These are phyloP conservation scores for Candida silvicultrix DNA, from an alignment of 805 yeast genomes.

Conservation along the genomic window DNA sequence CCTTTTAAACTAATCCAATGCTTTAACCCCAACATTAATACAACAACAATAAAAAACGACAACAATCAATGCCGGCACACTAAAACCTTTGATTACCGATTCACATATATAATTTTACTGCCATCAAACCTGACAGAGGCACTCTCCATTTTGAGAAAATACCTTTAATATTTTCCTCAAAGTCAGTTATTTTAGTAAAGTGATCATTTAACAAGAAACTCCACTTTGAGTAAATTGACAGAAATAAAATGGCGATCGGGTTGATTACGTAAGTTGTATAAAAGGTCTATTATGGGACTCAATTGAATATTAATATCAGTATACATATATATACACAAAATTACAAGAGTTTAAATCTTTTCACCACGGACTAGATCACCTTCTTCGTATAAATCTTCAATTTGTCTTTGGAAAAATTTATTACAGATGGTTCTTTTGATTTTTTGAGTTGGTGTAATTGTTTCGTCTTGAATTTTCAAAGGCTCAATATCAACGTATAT, in stretches of 20 bases:
- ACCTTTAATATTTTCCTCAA: not conserved
- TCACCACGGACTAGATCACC: constrained; percentile 18
- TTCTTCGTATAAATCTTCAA: constrained; percentile 35
- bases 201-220: not conserved
- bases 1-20: too few relatives aligned
- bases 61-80: not conserved
- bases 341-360: not conserved
- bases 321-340: too few relatives aligned
- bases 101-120: too few relatives aligned
- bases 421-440: constrained; percentile 36
- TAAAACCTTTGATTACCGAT: not conserved
- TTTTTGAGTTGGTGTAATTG: constrained; percentile 50
- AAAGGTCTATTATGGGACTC: too few relatives aligned
- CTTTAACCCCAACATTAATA: not conserved
- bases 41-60: not conserved
- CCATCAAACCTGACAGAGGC: not conserved
- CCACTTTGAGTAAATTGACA: not conserved
- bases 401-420: constrained; percentile 28
- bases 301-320: too few relatives aligned
- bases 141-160: not conserved
- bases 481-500: constrained; percentile 40
- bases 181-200: not conserved
- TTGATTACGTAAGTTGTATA: too few relatives aligned
- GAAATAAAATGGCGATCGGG: not conserved
- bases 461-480: constrained; percentile 40